Conservation (phyloP, 345 rosid species). For the Passiflora organensis region DNA sequence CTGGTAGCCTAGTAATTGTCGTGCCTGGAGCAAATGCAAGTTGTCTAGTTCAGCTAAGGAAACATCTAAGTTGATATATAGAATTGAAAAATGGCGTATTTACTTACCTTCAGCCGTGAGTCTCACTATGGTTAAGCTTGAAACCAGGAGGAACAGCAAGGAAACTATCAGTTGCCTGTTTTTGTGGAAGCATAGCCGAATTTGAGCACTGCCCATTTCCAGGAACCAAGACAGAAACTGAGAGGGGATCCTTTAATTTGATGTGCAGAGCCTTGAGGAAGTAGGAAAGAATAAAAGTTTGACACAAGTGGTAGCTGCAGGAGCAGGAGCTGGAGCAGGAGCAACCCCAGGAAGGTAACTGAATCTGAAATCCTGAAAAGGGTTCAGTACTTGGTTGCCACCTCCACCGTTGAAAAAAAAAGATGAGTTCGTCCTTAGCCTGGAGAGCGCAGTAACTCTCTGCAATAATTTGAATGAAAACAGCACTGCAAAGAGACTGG, state of each 20-base stretch:
- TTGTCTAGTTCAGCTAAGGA: neutral
- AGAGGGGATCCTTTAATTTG: neutral
- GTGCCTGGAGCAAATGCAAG: slow-evolving; percentile 27
- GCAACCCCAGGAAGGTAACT: slow-evolving; percentile 8
- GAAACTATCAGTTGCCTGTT: slow-evolving; percentile 24
- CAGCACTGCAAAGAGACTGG: slow-evolving; percentile 21
- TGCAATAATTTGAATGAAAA: slow-evolving; percentile 17
- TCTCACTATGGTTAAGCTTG: slow-evolving; percentile 23
- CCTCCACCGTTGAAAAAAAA: slow-evolving; percentile 20
- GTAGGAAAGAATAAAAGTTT: neutral
- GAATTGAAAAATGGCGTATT: too few relatives aligned
- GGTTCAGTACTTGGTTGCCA: slow-evolving; percentile 24
- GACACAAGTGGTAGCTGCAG: neutral
- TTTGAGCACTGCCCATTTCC: slow-evolving; percentile 34
- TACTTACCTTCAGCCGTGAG: slow-evolving; percentile 35
- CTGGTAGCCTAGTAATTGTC: slow-evolving; percentile 25
- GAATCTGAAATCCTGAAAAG: slow-evolving; percentile 26
- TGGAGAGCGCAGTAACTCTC: neutral
- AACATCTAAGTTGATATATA: too few relatives aligned
- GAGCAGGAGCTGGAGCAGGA: slow-evolving; percentile 7
- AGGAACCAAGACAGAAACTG: neutral
- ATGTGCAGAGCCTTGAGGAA: neutral
- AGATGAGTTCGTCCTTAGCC: slow-evolving; percentile 4
- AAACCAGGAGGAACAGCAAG: slow-evolving; percentile 33
- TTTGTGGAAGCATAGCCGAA: slow-evolving; percentile 17